phyloP scores from a whole-genome alignment of 768 basidiomycete genomes.

The Neoboletus magnificus region DNA sequence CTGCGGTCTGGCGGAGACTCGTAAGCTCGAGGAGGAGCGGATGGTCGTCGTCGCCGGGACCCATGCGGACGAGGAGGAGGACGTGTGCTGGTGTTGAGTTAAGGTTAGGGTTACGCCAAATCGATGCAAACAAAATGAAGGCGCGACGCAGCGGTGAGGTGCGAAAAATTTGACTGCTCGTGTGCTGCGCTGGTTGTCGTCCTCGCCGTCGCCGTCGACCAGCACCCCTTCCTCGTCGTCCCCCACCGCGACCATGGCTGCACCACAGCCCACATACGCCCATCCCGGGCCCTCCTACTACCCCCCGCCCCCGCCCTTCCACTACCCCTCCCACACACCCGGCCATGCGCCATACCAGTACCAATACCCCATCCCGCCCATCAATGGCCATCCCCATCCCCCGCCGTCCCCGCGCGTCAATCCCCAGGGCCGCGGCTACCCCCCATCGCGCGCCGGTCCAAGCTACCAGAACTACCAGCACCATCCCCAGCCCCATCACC shows the following conservation, averaged over 20 bases:
- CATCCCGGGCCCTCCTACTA: constrained; percentile 30
- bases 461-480: constrained; percentile 38
- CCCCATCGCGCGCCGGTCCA: constrained; percentile 37
- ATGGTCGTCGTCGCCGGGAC: constrained; percentile 26
- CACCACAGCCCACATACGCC: constrained; percentile 23
- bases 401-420: constrained; percentile 36
- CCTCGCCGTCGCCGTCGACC: constrained; percentile 8
- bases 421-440: constrained; percentile 32
- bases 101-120: constrained; percentile 25
- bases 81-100: not conserved
- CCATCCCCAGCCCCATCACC: constrained; percentile 26
- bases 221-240: constrained; percentile 7
- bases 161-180: constrained; percentile 13
- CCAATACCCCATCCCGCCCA: constrained; percentile 40
- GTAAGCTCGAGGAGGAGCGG: constrained; percentile 49
- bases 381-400: not conserved
- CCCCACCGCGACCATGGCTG: constrained; percentile 18
- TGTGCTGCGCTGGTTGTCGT: constrained; percentile 3
- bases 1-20: constrained; percentile 44
- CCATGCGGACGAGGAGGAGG: not conserved
- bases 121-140: constrained; percentile 14
- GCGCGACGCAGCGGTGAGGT: not conserved
- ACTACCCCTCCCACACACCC: constrained; percentile 31
- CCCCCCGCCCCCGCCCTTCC: constrained; percentile 30
- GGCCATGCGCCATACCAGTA: constrained; percentile 28